These are phyloP conservation scores for Diaporthe longicolla DNA, from an alignment of 2,329 filamentous ascomycete species.

Conservation along the genomic window DNA sequence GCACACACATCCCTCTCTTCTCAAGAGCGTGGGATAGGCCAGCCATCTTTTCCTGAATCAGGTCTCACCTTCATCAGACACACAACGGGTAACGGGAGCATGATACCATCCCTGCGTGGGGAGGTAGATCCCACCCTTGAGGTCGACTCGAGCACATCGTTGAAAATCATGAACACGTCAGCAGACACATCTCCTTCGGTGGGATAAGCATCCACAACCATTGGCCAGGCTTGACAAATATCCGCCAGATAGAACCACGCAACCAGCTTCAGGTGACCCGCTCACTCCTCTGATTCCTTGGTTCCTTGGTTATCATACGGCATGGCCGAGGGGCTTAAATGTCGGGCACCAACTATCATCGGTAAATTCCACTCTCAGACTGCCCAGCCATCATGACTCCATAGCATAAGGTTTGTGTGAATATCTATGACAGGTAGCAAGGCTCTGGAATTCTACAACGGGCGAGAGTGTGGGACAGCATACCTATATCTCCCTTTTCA, in stretches of 20 bases:
- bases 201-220: neutral
- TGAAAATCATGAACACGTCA: constrained; percentile 1
- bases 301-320: neutral
- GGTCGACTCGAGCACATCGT: neutral
- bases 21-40: neutral
- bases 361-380: neutral
- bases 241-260: neutral
- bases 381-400: neutral
- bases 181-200: neutral
- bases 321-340: neutral
- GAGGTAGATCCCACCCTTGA: constrained; percentile 1
- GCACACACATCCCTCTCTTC: neutral
- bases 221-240: neutral
- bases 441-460: neutral
- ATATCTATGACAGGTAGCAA: neutral
- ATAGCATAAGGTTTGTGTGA: neutral
- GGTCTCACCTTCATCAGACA: constrained; percentile 6
- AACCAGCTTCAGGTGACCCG: neutral
- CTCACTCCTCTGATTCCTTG: neutral
- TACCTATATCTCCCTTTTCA: constrained; percentile 6
- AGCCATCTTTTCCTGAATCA: constrained; percentile 3
- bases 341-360: neutral
- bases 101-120: neutral
- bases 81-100: neutral
- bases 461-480: neutral